Evolutionary conservation across 345 rosid genomes (phyloP), one percentile per base, ranked within the genome.

Genomic region (Gossypium ekmanianum): DNA sequence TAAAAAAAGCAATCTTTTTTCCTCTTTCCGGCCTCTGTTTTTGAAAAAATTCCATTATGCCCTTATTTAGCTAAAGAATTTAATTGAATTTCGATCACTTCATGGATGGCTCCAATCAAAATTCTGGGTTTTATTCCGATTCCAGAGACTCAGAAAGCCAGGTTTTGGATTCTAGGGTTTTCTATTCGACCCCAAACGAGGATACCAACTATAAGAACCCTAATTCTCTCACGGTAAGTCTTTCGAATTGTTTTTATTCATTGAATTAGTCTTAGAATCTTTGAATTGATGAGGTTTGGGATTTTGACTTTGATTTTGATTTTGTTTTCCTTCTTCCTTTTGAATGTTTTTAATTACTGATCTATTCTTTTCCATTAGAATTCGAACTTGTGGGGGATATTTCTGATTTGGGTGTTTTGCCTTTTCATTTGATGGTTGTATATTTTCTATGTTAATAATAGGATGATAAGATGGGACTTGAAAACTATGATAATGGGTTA

Each of bases 51-150:
- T 11, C 74, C 51, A 54, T 71, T n/a, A 10, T 55, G 63, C 74
- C 44, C 68, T 71, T 27, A 13, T 48, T 48, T 8, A 24, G 64
- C 7, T 56, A 41, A 56, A 18, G 34, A 69, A 68, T 39, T 55
- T 12, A 43, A 73, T 24, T 58, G 6, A 20, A 12, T 11, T 44
- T 3, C 9, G 14, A 47, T 26, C 45, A 48, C 45, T 74, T 12
- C 3, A 86, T 87, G 88, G 88, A 81, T 66, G 81, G 29, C 57
- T 55, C 51, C 68, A 51, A 68, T 77, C 76, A 18, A 41, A 50
- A 14, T 71, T 2, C 8, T 3, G 24, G 41, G 59, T 63, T 27
- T 18, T 63, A 69, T 61, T 29, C 57, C 12, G n/a, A 61, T 52
- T 7, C 80, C n/a, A 14, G 51, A 20, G 71, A 13, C 4, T 66